A percentile compares a stretch with the other conserved stretches of the same genome.
These are phyloP conservation scores for Cavenderia fasciculata DNA, from an alignment of 78 protist genomes.

Conservation along the genomic window DNA sequence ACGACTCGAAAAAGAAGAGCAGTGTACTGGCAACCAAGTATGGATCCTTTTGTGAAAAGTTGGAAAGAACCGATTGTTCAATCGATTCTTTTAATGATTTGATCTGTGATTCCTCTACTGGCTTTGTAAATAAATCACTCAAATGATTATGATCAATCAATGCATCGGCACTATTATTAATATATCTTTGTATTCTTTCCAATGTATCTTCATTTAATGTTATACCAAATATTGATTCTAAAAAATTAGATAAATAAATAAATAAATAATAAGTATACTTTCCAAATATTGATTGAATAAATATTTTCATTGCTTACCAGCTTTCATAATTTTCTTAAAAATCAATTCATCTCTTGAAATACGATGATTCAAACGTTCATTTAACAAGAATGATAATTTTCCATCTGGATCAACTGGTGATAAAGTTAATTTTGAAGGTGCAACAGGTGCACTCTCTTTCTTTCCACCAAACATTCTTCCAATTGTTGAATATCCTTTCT, in stretches of 20 bases:
- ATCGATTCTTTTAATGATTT: constrained; percentile 13
- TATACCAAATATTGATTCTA: constrained; percentile 55
- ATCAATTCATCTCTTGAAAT: constrained; percentile 55
- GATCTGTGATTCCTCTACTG: constrained; percentile 17
- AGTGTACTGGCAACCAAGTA: constrained; percentile 12
- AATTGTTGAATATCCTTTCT: constrained; percentile 26
- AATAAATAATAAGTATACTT: not conserved
- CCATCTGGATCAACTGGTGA: not conserved
- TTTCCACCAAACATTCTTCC: constrained; percentile 61
- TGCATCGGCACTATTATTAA: constrained; percentile 20
- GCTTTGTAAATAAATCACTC: not conserved
- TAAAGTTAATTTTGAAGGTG: not conserved
- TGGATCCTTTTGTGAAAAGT: constrained; percentile 4
- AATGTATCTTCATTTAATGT: constrained; percentile 41
- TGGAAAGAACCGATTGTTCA: not conserved
- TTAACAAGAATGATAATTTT: constrained; percentile 6
- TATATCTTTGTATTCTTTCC: constrained; percentile 9
- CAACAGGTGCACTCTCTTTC: not conserved
- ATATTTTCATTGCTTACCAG: not conserved
- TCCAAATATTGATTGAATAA: not conserved
- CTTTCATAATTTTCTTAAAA: constrained; percentile 35
- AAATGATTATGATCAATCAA: not conserved
- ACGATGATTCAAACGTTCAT: constrained; percentile 43
- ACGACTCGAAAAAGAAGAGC: not conserved
- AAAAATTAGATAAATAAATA: not conserved